Evolutionary conservation across 169 alveolate species (phyloP).

Genomic region (Plasmodium knowlesi): DNA sequence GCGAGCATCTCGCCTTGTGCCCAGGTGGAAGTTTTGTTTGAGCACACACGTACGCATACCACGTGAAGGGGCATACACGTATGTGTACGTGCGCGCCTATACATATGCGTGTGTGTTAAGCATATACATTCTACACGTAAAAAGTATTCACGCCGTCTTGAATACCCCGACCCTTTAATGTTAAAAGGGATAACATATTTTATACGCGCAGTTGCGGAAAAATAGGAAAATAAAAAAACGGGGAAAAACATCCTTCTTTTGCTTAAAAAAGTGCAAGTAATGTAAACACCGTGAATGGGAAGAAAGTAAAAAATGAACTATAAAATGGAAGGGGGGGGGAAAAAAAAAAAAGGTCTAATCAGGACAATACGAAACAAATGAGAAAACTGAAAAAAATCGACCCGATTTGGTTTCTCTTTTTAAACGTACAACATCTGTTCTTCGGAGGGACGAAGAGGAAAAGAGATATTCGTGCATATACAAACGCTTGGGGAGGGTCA

Average conservation of each 20-base stretch:
- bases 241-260: neutral
- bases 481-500: neutral
- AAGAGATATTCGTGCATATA: neutral
- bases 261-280: neutral
- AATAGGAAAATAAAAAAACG: neutral
- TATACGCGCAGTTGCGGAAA: neutral
- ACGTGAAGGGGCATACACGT: too few relatives aligned
- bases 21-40: neutral
- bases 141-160: neutral
- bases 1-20: neutral
- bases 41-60: neutral
- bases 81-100: too few relatives aligned
- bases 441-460: neutral
- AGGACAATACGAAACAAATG: slow-evolving; percentile 3
- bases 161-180: neutral
- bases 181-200: slow-evolving; percentile 1
- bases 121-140: neutral
- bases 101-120: neutral
- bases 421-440: neutral
- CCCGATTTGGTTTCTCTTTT: neutral
- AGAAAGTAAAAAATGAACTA: neutral
- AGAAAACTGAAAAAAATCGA: neutral
- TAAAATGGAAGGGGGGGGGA: neutral
- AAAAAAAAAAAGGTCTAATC: neutral
- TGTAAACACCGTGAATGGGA: neutral